These are phyloP conservation scores for Balansia obtecta DNA, from an alignment of 2,329 filamentous ascomycete genomes.

Conservation along the genomic window DNA sequence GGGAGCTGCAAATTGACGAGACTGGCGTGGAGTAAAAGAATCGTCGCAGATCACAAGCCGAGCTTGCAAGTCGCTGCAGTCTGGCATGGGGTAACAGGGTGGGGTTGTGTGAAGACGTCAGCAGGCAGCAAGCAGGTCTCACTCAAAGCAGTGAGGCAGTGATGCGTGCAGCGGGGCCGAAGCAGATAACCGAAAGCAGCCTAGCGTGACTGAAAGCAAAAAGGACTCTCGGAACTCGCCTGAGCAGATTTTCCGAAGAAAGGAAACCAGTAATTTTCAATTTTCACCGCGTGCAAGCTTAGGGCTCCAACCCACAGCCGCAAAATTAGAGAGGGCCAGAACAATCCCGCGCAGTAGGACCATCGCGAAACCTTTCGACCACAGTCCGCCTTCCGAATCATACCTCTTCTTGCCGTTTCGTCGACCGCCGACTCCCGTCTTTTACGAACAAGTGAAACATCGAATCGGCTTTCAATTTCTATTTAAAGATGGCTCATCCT, in stretches of 20 bases:
- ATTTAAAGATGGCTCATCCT: constrained; percentile 46
- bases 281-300: constrained; percentile 9
- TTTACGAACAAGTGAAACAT: constrained; percentile 8
- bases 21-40: not conserved
- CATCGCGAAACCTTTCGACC: constrained; percentile 8
- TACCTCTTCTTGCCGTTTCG: constrained; percentile 6
- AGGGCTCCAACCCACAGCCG: constrained; percentile 20
- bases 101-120: constrained; percentile 5
- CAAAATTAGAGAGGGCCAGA: constrained; percentile 10
- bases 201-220: not conserved
- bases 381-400: constrained; percentile 7
- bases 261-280: not conserved
- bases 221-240: constrained; percentile 8
- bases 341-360: constrained; percentile 2
- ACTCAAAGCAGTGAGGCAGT: not conserved
- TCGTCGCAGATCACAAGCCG: constrained; percentile 1
- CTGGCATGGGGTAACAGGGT: not conserved
- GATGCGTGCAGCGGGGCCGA: not conserved
- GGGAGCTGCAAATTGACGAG: not conserved
- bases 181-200: not conserved
- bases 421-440: constrained; percentile 18
- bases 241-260: constrained; percentile 11
- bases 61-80: constrained; percentile 1
- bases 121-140: not conserved
- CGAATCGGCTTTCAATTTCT: constrained; percentile 9